Conservation (phyloP, 176 grass and related monocot species). For the Oropetium thomaeum region DNA sequence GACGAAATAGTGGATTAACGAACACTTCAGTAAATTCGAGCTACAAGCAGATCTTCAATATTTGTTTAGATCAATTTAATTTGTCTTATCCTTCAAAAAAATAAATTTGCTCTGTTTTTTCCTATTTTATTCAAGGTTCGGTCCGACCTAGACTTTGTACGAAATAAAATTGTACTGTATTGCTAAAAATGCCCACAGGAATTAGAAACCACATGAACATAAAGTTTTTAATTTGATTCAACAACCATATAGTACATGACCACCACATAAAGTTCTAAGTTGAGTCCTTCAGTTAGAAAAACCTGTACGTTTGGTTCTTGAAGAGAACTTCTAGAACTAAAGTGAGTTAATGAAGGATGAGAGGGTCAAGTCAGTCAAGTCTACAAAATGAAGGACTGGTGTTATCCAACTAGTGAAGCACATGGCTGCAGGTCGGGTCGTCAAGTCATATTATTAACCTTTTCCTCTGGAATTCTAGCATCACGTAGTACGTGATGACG, state of each 20-base stretch:
- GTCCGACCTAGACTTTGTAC: too few species aligned
- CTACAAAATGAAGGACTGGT: neutral
- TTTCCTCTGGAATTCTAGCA: neutral
- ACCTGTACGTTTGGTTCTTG: neutral
- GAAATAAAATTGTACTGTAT: too few species aligned
- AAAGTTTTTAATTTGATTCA: neutral
- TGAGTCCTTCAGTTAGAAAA: neutral
- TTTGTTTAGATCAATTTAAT: neutral
- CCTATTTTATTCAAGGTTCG: too few species aligned
- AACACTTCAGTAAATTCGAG: neutral
- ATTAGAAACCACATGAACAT: neutral
- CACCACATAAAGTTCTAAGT: neutral
- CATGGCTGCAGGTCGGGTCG: neutral
- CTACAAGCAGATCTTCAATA: neutral
- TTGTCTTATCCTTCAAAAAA: too few species aligned
- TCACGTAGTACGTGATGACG: neutral
- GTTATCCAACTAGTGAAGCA: neutral
- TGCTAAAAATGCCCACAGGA: neutral
- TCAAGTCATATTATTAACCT: constrained; percentile 6
- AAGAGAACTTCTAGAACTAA: neutral
- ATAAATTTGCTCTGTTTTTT: too few species aligned
- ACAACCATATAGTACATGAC: too few species aligned
- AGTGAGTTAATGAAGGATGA: neutral
- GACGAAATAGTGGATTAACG: too few species aligned
- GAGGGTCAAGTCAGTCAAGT: constrained; percentile 4